These are phyloP conservation scores for Anthracocystis setariae DNA, from an alignment of 1,284 basidiomycete genomes.

Conservation along the genomic window DNA sequence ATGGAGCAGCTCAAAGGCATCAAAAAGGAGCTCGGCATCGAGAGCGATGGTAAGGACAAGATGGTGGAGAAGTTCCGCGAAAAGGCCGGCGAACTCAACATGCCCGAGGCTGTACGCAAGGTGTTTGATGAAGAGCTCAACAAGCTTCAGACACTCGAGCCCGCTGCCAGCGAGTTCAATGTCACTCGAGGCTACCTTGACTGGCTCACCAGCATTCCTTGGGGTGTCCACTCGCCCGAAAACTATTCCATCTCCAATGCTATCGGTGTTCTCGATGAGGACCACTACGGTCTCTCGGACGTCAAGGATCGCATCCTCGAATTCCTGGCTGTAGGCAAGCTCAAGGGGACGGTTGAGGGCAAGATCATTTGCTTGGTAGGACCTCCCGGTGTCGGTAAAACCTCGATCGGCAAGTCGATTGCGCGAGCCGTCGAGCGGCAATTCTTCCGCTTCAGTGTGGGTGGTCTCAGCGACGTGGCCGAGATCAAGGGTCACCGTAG, in stretches of 20 bases:
- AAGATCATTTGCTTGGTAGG: conserved; percentile 98
- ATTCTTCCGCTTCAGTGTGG: conserved; percentile 96
- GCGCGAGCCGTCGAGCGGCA: conserved; percentile 83
- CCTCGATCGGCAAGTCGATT: conserved; percentile 86
- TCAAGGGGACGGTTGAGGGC: conserved; percentile 94
- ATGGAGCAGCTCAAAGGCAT: conserved; percentile 99
- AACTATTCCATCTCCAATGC: conserved; percentile 92
- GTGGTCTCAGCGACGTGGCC: conserved; percentile 94
- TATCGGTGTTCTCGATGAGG: conserved; percentile 86
- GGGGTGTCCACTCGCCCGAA: conserved; percentile 93
- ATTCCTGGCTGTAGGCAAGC: conserved; percentile 96
- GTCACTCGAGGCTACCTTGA: conserved; percentile 75
- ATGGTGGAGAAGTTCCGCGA: conserved; percentile 95
- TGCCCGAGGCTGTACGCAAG: conserved; percentile 91
- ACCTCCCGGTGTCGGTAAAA: conserved; percentile 97
- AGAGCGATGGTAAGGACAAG: conserved; percentile 97
- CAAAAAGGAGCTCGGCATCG: conserved; percentile 98
- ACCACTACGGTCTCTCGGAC: conserved; percentile 94
- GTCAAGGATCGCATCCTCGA: conserved; percentile 96
- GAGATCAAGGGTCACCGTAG: conserved; percentile 98
- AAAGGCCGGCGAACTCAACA: conserved; percentile 83
- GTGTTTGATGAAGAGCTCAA: conserved; percentile 96
- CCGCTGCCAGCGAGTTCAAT: conserved; percentile 80
- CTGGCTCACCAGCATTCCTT: conserved; percentile 82
- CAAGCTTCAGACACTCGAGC: conserved; percentile 91